Base-by-base conservation (phyloP, 768 basidiomycete genomes). In the Cystobasidium tubakii region DNA sequence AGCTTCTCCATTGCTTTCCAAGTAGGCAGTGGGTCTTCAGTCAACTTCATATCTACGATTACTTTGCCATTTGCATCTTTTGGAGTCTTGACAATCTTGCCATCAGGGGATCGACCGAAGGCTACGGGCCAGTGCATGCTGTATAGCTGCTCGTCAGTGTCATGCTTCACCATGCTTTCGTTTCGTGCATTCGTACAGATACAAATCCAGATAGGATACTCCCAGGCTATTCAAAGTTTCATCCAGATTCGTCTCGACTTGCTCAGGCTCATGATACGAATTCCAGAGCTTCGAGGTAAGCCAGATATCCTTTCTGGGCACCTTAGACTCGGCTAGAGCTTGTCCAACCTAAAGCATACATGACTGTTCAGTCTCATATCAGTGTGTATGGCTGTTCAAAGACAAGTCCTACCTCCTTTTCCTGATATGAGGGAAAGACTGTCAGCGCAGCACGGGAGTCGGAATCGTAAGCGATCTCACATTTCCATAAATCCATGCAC, bases 1-100 rank as follows among this genome's bases (percentile, higher is more conserved):
- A 90, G 82, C 80, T 89, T 86, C 79, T 91, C 90, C 70, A 91
- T 86, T 75, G 87, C 90, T 79, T 88, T 83, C 90, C 90, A 91
- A 0, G 90, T 90, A 21, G 87, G 87, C 78, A 89, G 88, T 0
- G 89, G 86, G 78, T 90, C 84, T 27, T 85, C 86, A 4, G 88
- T 88, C 3, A 90, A 85, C 3, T 84, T 83, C 70, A 81, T 76
- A 42, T 87, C 85, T 73, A 88, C 73, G 79, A 83, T 80, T 67
- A 83, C 82, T 12, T 83, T 84, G 39, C 83, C 85, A 72, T 87
- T 86, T 54, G 12, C 71, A 66, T 64, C 77, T 77, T 62, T 74
- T 73, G 62, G 75, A 71, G 62, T 79, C 75, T 55, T 55, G 29
- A 55, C 54, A 19, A 60, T 75, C 74, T 73, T 79, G 76, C 73